Evolutionary conservation across 192 early-diverging fungal genomes (phyloP).

Genomic region (Kappamyces sp.): DNA sequence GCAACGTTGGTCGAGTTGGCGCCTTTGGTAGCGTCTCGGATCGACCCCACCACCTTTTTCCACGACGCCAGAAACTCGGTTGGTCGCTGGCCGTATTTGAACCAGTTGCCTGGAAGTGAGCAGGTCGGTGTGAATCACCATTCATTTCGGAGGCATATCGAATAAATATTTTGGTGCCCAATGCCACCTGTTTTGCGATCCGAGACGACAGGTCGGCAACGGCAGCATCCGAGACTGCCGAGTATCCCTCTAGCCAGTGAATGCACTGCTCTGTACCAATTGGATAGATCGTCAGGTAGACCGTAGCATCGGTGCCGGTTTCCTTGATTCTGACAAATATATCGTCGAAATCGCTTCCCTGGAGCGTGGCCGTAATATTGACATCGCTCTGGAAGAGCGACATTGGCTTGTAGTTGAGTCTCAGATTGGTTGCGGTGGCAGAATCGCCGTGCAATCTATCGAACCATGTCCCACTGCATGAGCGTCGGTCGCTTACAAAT

Average conservation of each 20-base stretch:
- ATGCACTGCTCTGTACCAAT: no score
- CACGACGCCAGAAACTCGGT: slow-evolving; percentile 10
- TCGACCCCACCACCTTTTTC: slow-evolving; percentile 12
- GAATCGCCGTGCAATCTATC: slow-evolving; percentile 15
- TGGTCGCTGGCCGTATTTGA: slow-evolving; percentile 30
- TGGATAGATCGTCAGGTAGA: slow-evolving; percentile 35
- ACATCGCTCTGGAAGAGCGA: slow-evolving; percentile 21
- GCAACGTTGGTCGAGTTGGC: slow-evolving; percentile 19
- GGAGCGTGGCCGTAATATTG: slow-evolving; percentile 18
- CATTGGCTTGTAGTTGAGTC: slow-evolving; percentile 18
- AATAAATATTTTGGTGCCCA: slow-evolving; percentile 20
- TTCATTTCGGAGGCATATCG: slow-evolving; percentile 42
- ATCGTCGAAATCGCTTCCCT: neutral
- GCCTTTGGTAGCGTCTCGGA: slow-evolving; percentile 16
- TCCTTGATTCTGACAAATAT: slow-evolving; percentile 24
- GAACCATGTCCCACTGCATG: slow-evolving; percentile 20
- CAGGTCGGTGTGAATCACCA: slow-evolving; percentile 18
- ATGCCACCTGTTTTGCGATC: no score
- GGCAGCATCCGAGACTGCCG: slow-evolving; percentile 20
- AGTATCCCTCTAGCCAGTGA: slow-evolving; percentile 22
- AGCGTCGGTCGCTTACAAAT: no score
- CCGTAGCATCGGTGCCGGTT: slow-evolving; percentile 24
- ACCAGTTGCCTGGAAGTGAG: slow-evolving; percentile 20
- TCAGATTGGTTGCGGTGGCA: slow-evolving; percentile 10
- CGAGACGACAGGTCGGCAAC: slow-evolving; percentile 11